phyloP scores from a whole-genome alignment of 192 early-diverging fungal genomes.

The Pilaira anomala region DNA sequence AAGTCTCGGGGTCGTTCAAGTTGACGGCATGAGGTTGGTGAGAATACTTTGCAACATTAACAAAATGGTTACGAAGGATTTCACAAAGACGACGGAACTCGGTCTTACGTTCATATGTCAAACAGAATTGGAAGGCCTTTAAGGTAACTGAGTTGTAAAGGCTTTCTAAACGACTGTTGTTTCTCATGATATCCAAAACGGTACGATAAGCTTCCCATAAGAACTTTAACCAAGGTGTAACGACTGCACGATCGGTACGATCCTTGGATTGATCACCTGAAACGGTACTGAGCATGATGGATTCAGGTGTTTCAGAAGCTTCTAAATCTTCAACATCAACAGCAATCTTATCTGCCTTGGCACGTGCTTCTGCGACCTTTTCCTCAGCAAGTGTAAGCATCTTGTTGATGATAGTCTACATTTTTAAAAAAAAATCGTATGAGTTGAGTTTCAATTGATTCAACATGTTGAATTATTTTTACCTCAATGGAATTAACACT shows the following conservation, averaged over 20 bases:
- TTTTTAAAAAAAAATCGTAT: not conserved
- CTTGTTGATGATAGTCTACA: slow-evolving; percentile 74
- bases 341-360: slow-evolving; percentile 84
- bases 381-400: slow-evolving; percentile 86
- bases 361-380: slow-evolving; percentile 88
- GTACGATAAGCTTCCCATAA: slow-evolving; percentile 99
- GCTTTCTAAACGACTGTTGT: slow-evolving; percentile 91
- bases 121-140: slow-evolving; percentile 96
- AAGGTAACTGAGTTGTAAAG: slow-evolving; percentile 90
- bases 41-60: slow-evolving; percentile 85
- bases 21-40: slow-evolving; percentile 94
- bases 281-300: slow-evolving; percentile 92
- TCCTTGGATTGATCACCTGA: slow-evolving; percentile 93
- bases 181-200: slow-evolving; percentile 92
- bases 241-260: slow-evolving; percentile 94
- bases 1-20: slow-evolving; percentile 91
- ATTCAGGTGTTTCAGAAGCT: slow-evolving; percentile 94
- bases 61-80: slow-evolving; percentile 90
- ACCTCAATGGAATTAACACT: slow-evolving; percentile 88
- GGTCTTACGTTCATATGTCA: slow-evolving; percentile 92
- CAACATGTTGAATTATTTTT: not conserved
- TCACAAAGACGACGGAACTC: slow-evolving; percentile 99
- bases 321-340: slow-evolving; percentile 95
- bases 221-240: slow-evolving; percentile 99
- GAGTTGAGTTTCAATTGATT: not conserved